Conservation (phyloP, 2,329 filamentous ascomycete species). For the Lecanoromycetidae sp. region DNA sequence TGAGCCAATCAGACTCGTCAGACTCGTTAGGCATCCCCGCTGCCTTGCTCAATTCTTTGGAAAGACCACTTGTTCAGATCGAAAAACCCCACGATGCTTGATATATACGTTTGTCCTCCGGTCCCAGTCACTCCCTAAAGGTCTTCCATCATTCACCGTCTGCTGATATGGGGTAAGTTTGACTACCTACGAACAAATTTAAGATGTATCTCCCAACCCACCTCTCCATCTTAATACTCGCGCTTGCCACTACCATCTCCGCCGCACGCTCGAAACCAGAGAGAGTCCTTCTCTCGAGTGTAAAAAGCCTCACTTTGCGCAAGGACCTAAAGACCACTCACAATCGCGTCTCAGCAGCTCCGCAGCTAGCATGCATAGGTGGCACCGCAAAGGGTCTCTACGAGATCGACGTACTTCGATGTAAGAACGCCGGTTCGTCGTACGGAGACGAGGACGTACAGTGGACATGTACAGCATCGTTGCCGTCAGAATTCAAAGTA, state of each 20-base stretch:
- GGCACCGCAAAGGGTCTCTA: slow-evolving; percentile 50
- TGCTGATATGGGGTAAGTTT: too few species aligned
- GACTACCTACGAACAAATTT: background rate
- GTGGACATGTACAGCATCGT: slow-evolving; percentile 70
- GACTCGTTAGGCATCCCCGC: too few species aligned
- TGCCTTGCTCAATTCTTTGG: background rate
- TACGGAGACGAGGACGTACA: slow-evolving; percentile 73
- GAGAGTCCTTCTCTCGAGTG: slow-evolving; percentile 47
- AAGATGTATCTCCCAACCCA: slow-evolving; percentile 15
- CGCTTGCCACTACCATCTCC: slow-evolving; percentile 8
- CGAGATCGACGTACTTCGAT: slow-evolving; percentile 71
- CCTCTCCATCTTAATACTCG: slow-evolving; percentile 15
- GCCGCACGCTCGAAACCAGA: slow-evolving; percentile 7
- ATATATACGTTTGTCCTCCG: background rate
- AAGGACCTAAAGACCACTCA: slow-evolving; percentile 56
- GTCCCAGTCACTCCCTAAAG: background rate
- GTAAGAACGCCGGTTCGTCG: slow-evolving; percentile 69
- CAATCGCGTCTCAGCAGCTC: slow-evolving; percentile 63
- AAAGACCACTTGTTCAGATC: slow-evolving; percentile 5
- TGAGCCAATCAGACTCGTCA: too few species aligned
- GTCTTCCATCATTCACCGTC: background rate
- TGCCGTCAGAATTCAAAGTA: slow-evolving; percentile 56
- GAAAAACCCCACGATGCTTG: background rate
- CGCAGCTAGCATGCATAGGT: slow-evolving; percentile 61
- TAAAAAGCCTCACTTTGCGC: slow-evolving; percentile 68